These are phyloP conservation scores for Leishmania guyanensis DNA, from an alignment of 208 protist genomes.

Conservation along the genomic window DNA sequence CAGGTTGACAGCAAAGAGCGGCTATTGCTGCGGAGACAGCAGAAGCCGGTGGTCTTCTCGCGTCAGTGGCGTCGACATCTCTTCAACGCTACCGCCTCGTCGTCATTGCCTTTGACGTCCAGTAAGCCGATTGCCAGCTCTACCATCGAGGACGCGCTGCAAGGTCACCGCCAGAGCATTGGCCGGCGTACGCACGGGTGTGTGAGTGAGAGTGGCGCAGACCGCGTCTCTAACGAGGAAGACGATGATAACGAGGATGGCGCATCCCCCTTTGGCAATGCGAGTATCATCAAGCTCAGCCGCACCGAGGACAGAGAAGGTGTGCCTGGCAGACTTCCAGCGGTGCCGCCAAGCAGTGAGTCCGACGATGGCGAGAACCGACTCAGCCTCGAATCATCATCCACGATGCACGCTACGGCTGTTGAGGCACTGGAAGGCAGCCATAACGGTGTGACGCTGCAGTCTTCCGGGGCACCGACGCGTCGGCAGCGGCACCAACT, in stretches of 20 bases:
- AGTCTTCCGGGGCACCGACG: not conserved
- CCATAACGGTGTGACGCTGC: not conserved
- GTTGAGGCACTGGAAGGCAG: not conserved
- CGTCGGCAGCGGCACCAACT: conserved; percentile 17
- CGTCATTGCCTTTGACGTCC: not conserved
- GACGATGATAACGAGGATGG: conserved; percentile 15
- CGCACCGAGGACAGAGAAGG: not conserved
- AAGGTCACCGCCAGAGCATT: not conserved
- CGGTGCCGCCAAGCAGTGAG: not conserved
- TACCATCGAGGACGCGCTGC: conserved; percentile 2
- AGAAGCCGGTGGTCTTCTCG: conserved; percentile 29
- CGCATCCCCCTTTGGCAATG: conserved; percentile 20
- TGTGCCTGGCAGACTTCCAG: not conserved
- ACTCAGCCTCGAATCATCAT: not conserved
- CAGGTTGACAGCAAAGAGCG: not conserved
- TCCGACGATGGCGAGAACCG: not conserved
- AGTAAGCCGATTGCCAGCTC: not conserved
- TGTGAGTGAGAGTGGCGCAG: not conserved
- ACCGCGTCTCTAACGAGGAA: not conserved
- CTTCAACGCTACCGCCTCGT: conserved; percentile 1
- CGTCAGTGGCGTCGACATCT: conserved; percentile 34
- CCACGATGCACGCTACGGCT: not conserved
- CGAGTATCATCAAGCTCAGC: conserved; percentile 31
- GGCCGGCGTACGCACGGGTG: not conserved
- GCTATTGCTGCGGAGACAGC: not conserved